Evolutionary conservation across 768 basidiomycete genomes (phyloP), one percentile per base, ranked within the genome.

Genomic region (Pulveroboletus frians): DNA sequence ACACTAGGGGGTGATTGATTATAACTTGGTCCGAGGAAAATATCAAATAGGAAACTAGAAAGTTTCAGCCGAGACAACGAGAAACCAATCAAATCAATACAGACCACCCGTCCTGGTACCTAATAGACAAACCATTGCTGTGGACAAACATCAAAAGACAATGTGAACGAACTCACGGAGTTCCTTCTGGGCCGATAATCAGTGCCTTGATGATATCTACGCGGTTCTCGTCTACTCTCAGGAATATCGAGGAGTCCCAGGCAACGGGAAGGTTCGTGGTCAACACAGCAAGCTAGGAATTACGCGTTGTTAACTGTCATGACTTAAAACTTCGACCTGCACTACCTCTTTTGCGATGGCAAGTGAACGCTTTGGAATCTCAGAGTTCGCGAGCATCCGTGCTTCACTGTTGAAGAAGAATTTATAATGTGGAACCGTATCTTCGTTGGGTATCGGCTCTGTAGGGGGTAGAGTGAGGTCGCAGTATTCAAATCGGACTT

Each of bases 281-380:
- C 45, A 97, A 76, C 34, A 94, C 90, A 2, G 94, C 92, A 52
- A 96, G 83, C 91, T 92, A 35, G 54, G n/a, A 51, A 52, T 43
- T 31, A 45, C 47, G 29, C 52, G 15, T 55, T 47, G 51, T 56
- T 7, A 50, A 49, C 13, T 23, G 9, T 44, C 17, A 26, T 7
- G 11, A 27, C 35, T 46, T 15, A 9, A 37, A 31, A 41, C 39
- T 18, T 44, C 21, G 36, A 44, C 30, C 18, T n/a, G 46, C 23
- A n/a, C 20, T 60, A 86, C 88, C 79, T 95, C 92, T 70, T 96
- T 97, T 4, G 94, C 94, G 53, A 97, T 96, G 9, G 93, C 93
- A 50, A 96, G 73, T 1, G 89, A 92, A 38, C 94, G 77, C 69
- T 91, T 94, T 5, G 92, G 92, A 46, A 93, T 88, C 60, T 91